Conservation (phyloP, 23 red algal genomes). For the Chondrus crispus region DNA sequence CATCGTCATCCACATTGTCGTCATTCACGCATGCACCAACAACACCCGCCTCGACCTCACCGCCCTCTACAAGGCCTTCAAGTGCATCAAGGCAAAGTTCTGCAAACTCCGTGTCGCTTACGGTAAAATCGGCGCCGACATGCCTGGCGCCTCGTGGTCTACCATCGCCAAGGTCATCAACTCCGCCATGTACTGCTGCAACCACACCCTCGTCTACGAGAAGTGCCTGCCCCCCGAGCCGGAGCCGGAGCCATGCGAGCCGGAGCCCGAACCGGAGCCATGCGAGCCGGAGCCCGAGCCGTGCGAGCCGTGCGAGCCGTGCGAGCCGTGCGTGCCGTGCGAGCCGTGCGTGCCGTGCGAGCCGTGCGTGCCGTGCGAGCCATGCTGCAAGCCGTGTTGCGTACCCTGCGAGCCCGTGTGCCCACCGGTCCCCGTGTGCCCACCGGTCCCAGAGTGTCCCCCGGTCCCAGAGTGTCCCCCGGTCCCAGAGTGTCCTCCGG, state of each 20-base stretch:
- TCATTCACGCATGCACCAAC: slow-evolving; percentile 41
- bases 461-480: neutral
- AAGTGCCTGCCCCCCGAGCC: slow-evolving; percentile 10
- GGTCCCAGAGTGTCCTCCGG: neutral
- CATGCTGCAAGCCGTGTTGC: neutral
- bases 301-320: neutral
- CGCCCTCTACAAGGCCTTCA: slow-evolving; percentile 62
- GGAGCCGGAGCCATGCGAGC: neutral
- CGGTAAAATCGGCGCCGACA: slow-evolving; percentile 42
- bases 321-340: neutral
- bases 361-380: neutral
- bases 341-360: neutral
- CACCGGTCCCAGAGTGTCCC: neutral
- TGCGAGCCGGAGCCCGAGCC: neutral
- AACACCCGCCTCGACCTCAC: slow-evolving; percentile 53
- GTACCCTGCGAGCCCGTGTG: neutral
- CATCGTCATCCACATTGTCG: slow-evolving; percentile 49
- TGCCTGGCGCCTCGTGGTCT: slow-evolving; percentile 42
- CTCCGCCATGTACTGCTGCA: slow-evolving; percentile 54
- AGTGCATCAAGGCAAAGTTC: slow-evolving; percentile 49
- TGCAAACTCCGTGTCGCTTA: slow-evolving; percentile 47
- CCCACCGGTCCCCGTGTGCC: neutral
- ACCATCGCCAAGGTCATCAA: slow-evolving; percentile 41
- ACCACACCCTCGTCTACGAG: slow-evolving; percentile 52
- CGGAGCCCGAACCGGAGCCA: neutral